Conservation (phyloP, 2,329 filamentous ascomycete genomes). For the Colletotrichum aenigma region DNA sequence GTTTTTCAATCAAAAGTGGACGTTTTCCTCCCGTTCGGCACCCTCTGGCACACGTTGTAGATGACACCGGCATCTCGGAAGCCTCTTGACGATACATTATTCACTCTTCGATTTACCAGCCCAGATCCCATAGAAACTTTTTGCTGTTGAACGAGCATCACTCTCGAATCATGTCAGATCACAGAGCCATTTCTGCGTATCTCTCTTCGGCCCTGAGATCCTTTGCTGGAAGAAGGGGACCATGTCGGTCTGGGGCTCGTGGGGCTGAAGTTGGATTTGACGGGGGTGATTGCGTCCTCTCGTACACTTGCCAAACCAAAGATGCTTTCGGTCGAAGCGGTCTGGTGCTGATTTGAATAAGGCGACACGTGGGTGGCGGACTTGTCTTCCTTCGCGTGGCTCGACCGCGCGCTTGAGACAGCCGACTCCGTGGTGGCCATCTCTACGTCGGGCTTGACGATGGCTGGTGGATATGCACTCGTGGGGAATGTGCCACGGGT, state of each 20-base stretch:
- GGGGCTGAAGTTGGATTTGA: background rate
- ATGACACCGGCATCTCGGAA: background rate
- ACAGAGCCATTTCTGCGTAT: background rate
- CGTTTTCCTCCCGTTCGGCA: background rate
- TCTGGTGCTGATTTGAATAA: background rate
- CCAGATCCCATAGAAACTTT: background rate
- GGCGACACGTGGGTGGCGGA: background rate
- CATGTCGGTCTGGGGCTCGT: background rate
- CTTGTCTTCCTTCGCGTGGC: background rate
- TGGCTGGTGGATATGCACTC: background rate
- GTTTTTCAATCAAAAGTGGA: background rate
- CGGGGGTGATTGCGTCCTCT: background rate
- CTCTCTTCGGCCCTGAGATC: background rate
- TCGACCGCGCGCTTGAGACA: background rate
- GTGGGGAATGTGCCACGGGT: background rate
- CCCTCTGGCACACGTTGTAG: background rate
- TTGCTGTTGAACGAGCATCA: background rate
- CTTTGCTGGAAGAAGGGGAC: background rate
- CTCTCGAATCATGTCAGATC: background rate
- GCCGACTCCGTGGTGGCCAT: background rate
- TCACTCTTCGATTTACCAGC: background rate
- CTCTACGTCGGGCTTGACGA: background rate
- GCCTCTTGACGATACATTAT: background rate
- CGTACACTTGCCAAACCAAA: conserved; percentile 11
- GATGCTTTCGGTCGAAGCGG: background rate